Evolutionary conservation across 257 asterid genomes (phyloP).

Genomic region (Thymus quinquecostatus): DNA sequence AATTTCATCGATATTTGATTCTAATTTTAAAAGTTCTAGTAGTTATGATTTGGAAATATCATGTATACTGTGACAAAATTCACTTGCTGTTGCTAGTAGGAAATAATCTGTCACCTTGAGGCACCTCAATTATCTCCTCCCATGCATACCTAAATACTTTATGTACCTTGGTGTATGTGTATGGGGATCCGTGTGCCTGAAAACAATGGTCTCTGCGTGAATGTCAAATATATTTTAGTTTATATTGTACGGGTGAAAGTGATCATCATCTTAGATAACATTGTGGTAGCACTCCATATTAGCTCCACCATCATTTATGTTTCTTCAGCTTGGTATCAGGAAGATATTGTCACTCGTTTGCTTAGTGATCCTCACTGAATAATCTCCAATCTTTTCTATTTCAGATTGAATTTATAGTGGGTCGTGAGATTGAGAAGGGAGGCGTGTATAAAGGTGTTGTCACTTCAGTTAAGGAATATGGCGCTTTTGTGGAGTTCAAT

Average conservation of each 20-base stretch:
- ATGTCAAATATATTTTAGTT: no score
- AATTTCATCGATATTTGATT: constrained; percentile 12
- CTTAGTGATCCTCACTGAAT: constrained; percentile 13
- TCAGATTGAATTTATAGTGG: constrained; percentile 83
- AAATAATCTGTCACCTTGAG: no score
- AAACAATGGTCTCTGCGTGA: no score
- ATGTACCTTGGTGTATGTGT: no score
- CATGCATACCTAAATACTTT: no score
- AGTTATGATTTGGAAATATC: constrained; percentile 1
- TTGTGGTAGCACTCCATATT: neutral
- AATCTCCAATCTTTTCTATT: constrained; percentile 27
- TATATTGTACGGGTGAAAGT: neutral
- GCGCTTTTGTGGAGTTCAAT: constrained; percentile 95
- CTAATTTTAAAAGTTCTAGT: neutral
- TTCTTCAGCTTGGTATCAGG: constrained; percentile 8
- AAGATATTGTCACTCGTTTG: constrained; percentile 6
- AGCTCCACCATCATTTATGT: neutral
- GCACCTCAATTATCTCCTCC: no score
- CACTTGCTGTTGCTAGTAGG: no score
- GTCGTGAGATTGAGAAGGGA: constrained; percentile 86
- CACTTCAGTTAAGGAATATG: constrained; percentile 86
- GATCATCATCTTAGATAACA: constrained; percentile 1
- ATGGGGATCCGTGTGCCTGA: no score
- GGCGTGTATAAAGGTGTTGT: constrained; percentile 80
- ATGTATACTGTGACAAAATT: constrained; percentile 13